A percentile compares a stretch with the other conserved stretches of the same genome.
Conservation (phyloP, 106 monocot genomes). For the Dactylorhiza incarnata region DNA sequence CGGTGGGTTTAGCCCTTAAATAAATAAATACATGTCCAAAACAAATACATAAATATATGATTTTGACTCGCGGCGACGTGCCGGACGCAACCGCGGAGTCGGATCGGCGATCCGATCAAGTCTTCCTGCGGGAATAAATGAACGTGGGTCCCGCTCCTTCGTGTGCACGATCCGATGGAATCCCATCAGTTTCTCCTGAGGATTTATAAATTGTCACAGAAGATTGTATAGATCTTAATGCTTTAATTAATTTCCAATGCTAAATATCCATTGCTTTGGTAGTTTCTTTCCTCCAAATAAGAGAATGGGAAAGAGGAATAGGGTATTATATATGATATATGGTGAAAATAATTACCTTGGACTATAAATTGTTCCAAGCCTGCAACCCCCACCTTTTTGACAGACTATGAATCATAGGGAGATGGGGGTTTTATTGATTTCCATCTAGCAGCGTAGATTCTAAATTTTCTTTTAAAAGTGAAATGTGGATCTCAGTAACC, state of each 20-base stretch:
- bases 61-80: too few relatives aligned
- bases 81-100: too few relatives aligned
- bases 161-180: too few relatives aligned
- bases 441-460: background rate
- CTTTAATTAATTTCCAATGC: background rate
- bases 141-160: too few relatives aligned
- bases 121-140: too few relatives aligned
- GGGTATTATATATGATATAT: too few relatives aligned
- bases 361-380: background rate
- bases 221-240: background rate
- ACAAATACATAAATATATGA: too few relatives aligned
- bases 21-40: too few relatives aligned
- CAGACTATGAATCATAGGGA: background rate
- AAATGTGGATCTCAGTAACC: background rate
- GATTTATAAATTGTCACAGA: background rate
- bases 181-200: background rate
- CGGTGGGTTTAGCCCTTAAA: too few relatives aligned
- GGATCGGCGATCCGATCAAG: too few relatives aligned
- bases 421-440: background rate
- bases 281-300: background rate
- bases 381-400: background rate
- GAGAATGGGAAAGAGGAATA: background rate
- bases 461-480: background rate
- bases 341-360: background rate
- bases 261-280: background rate